phyloP scores from a whole-genome alignment of 108 stramenopile species.

The Cyclotella atomus region DNA sequence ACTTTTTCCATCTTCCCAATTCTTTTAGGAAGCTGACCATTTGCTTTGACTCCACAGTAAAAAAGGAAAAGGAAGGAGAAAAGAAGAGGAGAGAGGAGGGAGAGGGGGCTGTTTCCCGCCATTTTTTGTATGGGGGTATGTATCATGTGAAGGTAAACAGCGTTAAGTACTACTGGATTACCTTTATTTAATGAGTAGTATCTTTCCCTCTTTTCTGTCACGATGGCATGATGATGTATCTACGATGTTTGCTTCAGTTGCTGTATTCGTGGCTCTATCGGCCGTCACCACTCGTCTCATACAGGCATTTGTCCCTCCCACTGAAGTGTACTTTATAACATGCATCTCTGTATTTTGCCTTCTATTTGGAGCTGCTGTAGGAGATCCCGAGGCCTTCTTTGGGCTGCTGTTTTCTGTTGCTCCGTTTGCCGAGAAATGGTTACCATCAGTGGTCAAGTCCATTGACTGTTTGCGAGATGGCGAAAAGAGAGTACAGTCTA shows the following conservation, averaged over 20 bases:
- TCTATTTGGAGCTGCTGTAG: background rate
- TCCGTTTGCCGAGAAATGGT: background rate
- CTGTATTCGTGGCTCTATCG: conserved; percentile 6
- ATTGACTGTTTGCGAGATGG: conserved; percentile 21
- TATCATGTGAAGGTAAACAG: no score
- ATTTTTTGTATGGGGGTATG: no score
- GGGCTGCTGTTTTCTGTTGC: background rate
- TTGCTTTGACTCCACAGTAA: no score
- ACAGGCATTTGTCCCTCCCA: conserved; percentile 9
- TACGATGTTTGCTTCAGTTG: background rate
- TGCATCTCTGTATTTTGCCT: background rate
- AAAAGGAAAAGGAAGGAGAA: no score
- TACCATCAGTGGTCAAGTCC: conserved; percentile 5
- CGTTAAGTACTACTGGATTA: no score
- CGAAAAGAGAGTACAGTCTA: background rate
- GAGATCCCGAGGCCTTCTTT: conserved; percentile 15
- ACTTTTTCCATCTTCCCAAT: no score
- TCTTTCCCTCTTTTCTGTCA: no score
- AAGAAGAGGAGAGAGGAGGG: no score
- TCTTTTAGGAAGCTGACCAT: no score
- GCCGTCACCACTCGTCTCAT: conserved; percentile 5
- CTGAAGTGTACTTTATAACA: background rate
- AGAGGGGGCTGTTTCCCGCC: no score
- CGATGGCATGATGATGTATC: no score
- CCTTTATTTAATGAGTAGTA: no score